Evolutionary conservation across 441 rosid genomes (phyloP).

Genomic region (Viola pubescens): DNA sequence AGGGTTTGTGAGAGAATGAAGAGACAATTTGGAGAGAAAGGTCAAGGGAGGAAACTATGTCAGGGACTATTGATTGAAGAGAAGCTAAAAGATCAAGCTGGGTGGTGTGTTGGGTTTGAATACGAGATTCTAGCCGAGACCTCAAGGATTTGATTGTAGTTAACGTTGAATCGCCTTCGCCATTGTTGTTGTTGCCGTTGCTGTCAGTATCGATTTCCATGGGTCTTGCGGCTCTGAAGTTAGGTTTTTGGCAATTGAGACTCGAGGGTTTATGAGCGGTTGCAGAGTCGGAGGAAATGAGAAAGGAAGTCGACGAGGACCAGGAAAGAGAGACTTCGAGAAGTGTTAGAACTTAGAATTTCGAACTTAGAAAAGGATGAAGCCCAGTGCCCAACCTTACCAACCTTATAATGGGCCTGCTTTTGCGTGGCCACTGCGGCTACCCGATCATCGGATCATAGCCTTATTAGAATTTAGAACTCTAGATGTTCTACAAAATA

Average conservation of each 20-base stretch:
- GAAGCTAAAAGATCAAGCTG: conserved; percentile 71
- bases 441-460: too few species aligned
- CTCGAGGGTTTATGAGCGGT: not conserved
- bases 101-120: conserved; percentile 47
- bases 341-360: too few species aligned
- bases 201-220: conserved; percentile 50
- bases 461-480: too few species aligned
- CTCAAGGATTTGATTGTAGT: conserved; percentile 49
- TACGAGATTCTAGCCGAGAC: conserved; percentile 63
- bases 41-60: conserved; percentile 68
- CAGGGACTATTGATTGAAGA: conserved; percentile 58
- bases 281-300: too few species aligned
- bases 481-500: too few species aligned
- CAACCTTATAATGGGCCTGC: too few species aligned
- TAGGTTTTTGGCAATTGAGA: not conserved
- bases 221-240: not conserved
- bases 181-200: not conserved
- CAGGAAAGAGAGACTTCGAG: too few species aligned
- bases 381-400: too few species aligned
- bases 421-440: too few species aligned
- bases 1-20: conserved; percentile 59
- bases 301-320: too few species aligned
- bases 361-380: too few species aligned
- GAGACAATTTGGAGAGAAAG: conserved; percentile 68
- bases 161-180: conserved; percentile 29